Evolutionary conservation across 2,329 filamentous ascomycete species (phyloP).

Genomic region (Westerdykella aurantiaca): DNA sequence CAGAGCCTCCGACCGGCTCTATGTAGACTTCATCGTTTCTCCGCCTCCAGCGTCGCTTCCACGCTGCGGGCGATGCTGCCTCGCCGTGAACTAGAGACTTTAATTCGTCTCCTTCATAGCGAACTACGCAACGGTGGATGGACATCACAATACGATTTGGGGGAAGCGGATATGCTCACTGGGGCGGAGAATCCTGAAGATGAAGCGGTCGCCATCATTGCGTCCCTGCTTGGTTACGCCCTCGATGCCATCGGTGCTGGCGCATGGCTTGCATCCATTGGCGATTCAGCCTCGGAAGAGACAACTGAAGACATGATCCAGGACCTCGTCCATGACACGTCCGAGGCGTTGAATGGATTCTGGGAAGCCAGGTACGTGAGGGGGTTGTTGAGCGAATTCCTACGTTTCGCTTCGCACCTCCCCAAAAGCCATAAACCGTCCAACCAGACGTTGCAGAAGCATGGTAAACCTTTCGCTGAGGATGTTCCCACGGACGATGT

Average conservation of each 20-base stretch:
- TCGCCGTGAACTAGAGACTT: conserved; percentile 62
- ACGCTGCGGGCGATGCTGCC: conserved; percentile 59
- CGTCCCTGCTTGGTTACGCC: conserved; percentile 65
- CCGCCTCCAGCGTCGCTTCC: conserved; percentile 54
- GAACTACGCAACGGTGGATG: conserved; percentile 71
- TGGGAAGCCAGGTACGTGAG: conserved; percentile 63
- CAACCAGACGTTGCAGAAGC: conserved; percentile 29
- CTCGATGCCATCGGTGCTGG: conserved; percentile 69
- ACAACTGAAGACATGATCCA: conserved; percentile 60
- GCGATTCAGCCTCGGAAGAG: conserved; percentile 46
- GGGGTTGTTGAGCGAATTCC: conserved; percentile 59
- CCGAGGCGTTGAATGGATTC: conserved; percentile 64
- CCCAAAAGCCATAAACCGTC: conserved; percentile 28
- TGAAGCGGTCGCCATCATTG: conserved; percentile 63
- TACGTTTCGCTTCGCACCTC: conserved; percentile 47
- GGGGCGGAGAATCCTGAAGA: conserved; percentile 52
- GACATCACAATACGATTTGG: conserved; percentile 66
- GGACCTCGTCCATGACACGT: conserved; percentile 62
- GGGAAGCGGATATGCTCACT: conserved; percentile 37
- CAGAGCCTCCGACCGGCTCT: conserved; percentile 63
- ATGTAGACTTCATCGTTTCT: conserved; percentile 62
- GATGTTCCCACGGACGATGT: conserved; percentile 37
- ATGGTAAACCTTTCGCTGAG: conserved; percentile 47
- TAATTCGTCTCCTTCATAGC: conserved; percentile 66
- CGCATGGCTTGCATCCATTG: conserved; percentile 56